Evolutionary conservation across 106 monocot species (phyloP), one percentile per base, ranked within the genome.

Genomic region (Dendrobium officinale): DNA sequence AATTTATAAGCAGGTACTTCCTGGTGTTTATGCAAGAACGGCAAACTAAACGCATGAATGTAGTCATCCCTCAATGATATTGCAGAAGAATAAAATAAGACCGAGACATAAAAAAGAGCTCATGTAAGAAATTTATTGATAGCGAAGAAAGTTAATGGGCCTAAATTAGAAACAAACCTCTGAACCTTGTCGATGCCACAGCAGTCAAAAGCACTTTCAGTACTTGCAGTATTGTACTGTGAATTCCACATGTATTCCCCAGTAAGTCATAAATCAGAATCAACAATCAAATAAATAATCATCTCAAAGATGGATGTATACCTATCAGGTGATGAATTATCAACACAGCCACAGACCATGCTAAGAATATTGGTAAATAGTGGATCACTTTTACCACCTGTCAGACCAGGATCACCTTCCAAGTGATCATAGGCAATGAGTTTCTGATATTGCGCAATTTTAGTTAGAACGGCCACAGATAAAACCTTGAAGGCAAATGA

Each of bases 351-450:
- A 84, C 92, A 92, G 77, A 97, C 84, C 86, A 94, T 92, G 80
- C 80, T 97, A 48, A 97, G 88, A 84, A 97, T 92, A 59, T 92
- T 92, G 0, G 91, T 90, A 85, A 94, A 94, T 48, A 92, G 45
- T 59, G 84, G 85, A 68, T 90, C 75, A 80, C 88, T 87, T 92
- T 92, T 94, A 72, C 92, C 90, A 68, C 85, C 85, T 84, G 92
- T 92, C 41, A 97, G 78, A 79, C 97, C 97, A 85, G 91, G 88
- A 85, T 94, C 97, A 73, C 97, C 97, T 88, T 97, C 97, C 87
- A 97, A 85, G 88, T 97, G 97, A 84, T 97, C 92, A 80, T 97
- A 97, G 40, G 97, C 94, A 80, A 97, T 94, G 86, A 97, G 94
- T 94, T 97, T 97, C 97, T 97, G 94, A 42, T 58, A 77, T 75